Base-by-base conservation (phyloP, 768 basidiomycete species). In the Amanita muscaria region DNA sequence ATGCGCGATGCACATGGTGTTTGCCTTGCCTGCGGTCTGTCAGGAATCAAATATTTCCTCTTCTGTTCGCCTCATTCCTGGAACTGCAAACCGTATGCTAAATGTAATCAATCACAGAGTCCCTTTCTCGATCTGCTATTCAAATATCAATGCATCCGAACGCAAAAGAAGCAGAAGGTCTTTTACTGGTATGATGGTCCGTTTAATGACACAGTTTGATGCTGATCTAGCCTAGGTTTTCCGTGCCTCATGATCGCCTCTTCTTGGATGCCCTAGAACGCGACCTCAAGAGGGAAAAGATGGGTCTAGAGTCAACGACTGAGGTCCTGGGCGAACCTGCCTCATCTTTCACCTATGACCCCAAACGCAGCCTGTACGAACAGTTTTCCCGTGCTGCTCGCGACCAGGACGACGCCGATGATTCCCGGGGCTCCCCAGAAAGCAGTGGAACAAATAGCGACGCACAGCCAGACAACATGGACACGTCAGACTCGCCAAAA, bases 111-210 rank as follows among this genome's bases (percentile, higher is more conserved):
- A n/a, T n/a, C n/a, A n/a, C 56, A 94, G 92, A 88, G 88, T 36
- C 84, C 87, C 0, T 93, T 97, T 66, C 72, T 97, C 14, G 93
- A 97, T 54, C 73, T 93, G 21, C 67, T 97, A 8, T 96, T 96
- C 78, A 92, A 93, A 62, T 92, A 88, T 55, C 90, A 93, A 59
- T 94, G 92, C 60, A 96, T 97, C 53, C 80, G 93, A 30, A 97
- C 93, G 1, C 93, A 97, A 62, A 97, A 96, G 74, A 97, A 96
- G 67, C 93, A 94, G 68, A 92, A 97, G 62, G 93, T 97, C n/a
- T 97, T 96, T 59, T 96, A 88, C 62, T 97, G 93, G 92, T 88
- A 53, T 44, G 82, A 67, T 19, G 44, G 19, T 31, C 14, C 21
- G 38, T 15, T n/a, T 43, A 16, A 31, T 16, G 22, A 25, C 14